A percentile compares a stretch with the other conserved stretches of the same genome.
Conservation (phyloP, 306 rosid species). For the Rubus parviflorus region DNA sequence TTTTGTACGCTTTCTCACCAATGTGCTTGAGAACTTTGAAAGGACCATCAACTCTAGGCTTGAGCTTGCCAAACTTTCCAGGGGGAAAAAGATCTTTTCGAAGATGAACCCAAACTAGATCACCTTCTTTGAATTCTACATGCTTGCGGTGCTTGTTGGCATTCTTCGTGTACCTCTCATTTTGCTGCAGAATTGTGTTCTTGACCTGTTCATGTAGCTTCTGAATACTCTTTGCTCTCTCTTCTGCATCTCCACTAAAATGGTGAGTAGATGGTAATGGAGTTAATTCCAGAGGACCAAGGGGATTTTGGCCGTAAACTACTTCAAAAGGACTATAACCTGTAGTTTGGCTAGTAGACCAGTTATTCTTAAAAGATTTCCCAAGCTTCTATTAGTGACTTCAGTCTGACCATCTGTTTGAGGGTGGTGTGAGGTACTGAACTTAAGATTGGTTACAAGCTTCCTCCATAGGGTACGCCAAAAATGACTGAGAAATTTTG, state of each 20-base stretch:
- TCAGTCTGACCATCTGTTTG: too few species aligned
- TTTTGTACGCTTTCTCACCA: background rate
- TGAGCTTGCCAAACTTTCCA: background rate
- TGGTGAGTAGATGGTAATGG: too few species aligned
- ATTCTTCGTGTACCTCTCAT: background rate
- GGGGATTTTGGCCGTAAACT: too few species aligned
- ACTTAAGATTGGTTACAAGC: too few species aligned
- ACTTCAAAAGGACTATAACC: too few species aligned
- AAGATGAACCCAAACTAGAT: background rate
- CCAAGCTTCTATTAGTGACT: too few species aligned
- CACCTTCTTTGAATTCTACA: background rate
- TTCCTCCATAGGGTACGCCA: too few species aligned
- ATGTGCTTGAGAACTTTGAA: constrained; percentile 7
- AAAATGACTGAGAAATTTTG: too few species aligned
- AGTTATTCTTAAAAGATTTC: too few species aligned
- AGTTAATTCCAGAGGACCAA: too few species aligned
- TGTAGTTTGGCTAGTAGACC: too few species aligned
- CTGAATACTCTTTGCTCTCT: background rate
- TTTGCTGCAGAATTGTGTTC: background rate
- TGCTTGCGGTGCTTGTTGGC: background rate
- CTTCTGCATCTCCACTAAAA: background rate
- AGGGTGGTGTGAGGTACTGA: too few species aligned
- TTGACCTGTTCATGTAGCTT: background rate
- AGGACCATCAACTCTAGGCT: constrained; percentile 3
- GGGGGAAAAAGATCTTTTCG: background rate